A percentile compares a stretch with the other conserved stretches of the same genome.
Conservation (phyloP, 2,329 filamentous ascomycete species). For the Ceratocystis harringtonii region DNA sequence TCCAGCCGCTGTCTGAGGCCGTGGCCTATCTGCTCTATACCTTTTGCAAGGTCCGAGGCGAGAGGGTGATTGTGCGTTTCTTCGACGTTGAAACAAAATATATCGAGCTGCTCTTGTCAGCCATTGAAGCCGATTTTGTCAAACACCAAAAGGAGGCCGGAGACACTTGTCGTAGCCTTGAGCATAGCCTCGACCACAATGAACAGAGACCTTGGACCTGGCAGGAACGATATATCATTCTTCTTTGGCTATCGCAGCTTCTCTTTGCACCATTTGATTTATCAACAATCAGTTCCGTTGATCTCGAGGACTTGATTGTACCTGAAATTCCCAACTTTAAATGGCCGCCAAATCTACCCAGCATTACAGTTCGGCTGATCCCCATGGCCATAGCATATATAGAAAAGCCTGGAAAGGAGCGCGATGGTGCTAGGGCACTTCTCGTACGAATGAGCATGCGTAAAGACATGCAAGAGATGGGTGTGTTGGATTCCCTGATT, state of each 20-base stretch:
- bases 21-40: constrained; percentile 71
- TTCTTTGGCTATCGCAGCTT: constrained; percentile 77
- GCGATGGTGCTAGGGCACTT: constrained; percentile 71
- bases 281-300: constrained; percentile 58
- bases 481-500: constrained; percentile 52
- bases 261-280: constrained; percentile 82
- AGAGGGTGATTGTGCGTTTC: constrained; percentile 84
- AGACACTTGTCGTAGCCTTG: constrained; percentile 9
- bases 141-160: background rate
- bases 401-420: constrained; percentile 64
- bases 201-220: constrained; percentile 41
- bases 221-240: constrained; percentile 76
- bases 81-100: constrained; percentile 79
- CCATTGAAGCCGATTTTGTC: constrained; percentile 48
- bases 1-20: constrained; percentile 48
- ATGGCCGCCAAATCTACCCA: constrained; percentile 48
- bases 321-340: constrained; percentile 33
- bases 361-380: constrained; percentile 54
- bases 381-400: constrained; percentile 59
- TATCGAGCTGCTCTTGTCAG: constrained; percentile 62
- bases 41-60: constrained; percentile 85
- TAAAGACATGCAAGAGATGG: constrained; percentile 70
- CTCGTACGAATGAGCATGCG: constrained; percentile 71
- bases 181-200: constrained; percentile 18
- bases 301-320: constrained; percentile 32